Conservation (phyloP, 129 eudicot species). For the Mikania micrantha region DNA sequence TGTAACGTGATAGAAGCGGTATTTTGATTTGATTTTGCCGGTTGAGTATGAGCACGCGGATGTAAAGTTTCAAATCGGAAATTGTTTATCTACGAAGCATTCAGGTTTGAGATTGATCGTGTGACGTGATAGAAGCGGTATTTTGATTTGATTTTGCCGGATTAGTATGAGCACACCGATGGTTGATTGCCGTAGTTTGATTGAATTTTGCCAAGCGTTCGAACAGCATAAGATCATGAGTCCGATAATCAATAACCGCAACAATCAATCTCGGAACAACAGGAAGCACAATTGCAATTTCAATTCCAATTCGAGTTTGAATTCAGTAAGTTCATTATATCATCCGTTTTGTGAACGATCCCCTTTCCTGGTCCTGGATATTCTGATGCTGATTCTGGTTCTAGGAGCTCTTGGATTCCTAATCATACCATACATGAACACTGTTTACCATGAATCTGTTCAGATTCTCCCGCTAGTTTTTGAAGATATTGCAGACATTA, state of each 20-base stretch:
- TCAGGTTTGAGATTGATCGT: not conserved
- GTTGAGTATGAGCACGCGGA: constrained; percentile 31
- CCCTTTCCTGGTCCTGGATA: constrained; percentile 29
- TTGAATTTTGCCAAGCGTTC: constrained; percentile 42
- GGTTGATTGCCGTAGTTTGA: constrained; percentile 49
- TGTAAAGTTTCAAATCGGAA: constrained; percentile 22
- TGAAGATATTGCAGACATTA: constrained; percentile 12
- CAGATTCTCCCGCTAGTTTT: constrained; percentile 15
- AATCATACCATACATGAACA: constrained; percentile 23
- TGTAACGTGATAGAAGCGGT: not conserved
- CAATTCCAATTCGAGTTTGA: not conserved
- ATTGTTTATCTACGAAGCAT: not conserved
- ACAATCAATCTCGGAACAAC: constrained; percentile 2
- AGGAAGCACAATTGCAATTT: constrained; percentile 1
- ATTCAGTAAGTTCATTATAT: constrained; percentile 5
- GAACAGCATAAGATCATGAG: constrained; percentile 25
- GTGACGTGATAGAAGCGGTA: not conserved
- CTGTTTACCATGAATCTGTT: constrained; percentile 10
- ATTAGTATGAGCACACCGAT: constrained; percentile 34
- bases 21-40: not conserved
- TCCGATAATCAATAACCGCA: not conserved
- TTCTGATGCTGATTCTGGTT: constrained; percentile 30
- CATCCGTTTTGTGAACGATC: constrained; percentile 32
- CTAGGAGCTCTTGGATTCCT: constrained; percentile 34
- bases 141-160: not conserved